Evolutionary conservation across 495 filamentous ascomycete genomes (phyloP), one percentile per base, ranked within the genome.

Genomic region (Trichocladium uniseriatum): DNA sequence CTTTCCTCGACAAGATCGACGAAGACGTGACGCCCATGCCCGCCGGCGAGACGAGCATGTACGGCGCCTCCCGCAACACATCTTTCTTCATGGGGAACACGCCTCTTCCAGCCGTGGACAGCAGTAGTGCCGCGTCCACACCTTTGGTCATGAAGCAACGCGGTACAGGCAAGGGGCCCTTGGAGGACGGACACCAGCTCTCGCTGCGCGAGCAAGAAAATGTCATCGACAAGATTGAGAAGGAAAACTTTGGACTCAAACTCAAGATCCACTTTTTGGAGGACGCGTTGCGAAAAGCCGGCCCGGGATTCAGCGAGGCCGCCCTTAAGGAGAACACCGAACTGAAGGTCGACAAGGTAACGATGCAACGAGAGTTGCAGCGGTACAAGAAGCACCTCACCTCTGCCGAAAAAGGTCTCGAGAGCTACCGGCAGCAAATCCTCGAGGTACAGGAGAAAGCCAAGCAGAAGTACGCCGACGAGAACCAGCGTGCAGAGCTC

Each of bases 301-400:
- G 92, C 0, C 89, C 89, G 2, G 83, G 85, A 29, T 88, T 87
- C 71, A 90, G 88, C 61, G 84, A 91, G 55, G 78, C 79, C 18
- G 87, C 94, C 0, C 69, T 98, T 11, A 84, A 84, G 60, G 92
- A 98, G 68, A 97, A 97, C 57, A 91, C 90, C 15, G 90, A 95
- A 51, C 79, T 98, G 35, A 96, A 96, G 67, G 86, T 95, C 44
- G 80, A 90, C 61, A 83, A 84, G 61, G 74, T 91, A 45, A 90
- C 86, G 1, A 83, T 97, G 76, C 81, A 90, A 59, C 78, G 80
- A 41, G 92, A 98, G 52, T 77, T 98, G 11, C 78, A 82, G 42
- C 79, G 80, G 43, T 92, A 89, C 66, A 82, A 82, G 58, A 95
- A 95, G 63, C 80, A 77, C 7, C 71, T 98, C 13, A 75, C 73